Conservation (phyloP, 2,329 filamentous ascomycete species). For the Magnaporthiopsis incrustans region DNA sequence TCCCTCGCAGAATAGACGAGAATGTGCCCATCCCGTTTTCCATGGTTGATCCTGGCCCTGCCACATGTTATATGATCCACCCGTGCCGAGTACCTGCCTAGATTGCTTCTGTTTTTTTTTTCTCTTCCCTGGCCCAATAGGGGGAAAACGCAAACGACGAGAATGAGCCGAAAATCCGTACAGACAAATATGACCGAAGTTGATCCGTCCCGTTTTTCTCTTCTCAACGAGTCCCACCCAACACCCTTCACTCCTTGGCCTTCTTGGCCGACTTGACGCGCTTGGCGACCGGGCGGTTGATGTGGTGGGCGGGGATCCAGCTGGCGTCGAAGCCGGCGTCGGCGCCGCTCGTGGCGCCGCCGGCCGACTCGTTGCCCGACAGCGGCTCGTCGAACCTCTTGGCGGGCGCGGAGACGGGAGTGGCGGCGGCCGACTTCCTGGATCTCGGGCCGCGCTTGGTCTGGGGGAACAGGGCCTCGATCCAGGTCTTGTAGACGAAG, state of each 20-base stretch:
- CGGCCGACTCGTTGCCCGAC: conserved; percentile 62
- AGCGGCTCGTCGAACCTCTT: conserved; percentile 63
- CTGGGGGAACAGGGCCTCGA: conserved; percentile 92
- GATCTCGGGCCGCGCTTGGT: conserved; percentile 58
- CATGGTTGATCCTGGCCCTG: not conserved
- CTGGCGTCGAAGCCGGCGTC: conserved; percentile 76
- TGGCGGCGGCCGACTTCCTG: conserved; percentile 33
- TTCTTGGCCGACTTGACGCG: conserved; percentile 53
- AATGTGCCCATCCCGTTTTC: not conserved
- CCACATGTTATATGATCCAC: not conserved
- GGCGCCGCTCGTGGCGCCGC: conserved; percentile 58
- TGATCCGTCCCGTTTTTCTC: not conserved
- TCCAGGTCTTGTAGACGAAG: conserved; percentile 98
- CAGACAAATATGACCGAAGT: not conserved
- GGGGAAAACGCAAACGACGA: not conserved
- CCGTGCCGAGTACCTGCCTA: not conserved
- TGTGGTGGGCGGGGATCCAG: conserved; percentile 87
- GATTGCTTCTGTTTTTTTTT: not conserved
- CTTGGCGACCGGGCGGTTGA: conserved; percentile 72
- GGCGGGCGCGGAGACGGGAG: conserved; percentile 28
- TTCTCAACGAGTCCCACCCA: not conserved
- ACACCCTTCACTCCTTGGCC: conserved; percentile 31
- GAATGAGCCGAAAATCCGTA: not conserved
- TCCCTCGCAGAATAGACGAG: not conserved
- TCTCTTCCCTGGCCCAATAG: not conserved